Base-by-base conservation (phyloP, 257 asterid genomes). In the Solanum appendiculatum region DNA sequence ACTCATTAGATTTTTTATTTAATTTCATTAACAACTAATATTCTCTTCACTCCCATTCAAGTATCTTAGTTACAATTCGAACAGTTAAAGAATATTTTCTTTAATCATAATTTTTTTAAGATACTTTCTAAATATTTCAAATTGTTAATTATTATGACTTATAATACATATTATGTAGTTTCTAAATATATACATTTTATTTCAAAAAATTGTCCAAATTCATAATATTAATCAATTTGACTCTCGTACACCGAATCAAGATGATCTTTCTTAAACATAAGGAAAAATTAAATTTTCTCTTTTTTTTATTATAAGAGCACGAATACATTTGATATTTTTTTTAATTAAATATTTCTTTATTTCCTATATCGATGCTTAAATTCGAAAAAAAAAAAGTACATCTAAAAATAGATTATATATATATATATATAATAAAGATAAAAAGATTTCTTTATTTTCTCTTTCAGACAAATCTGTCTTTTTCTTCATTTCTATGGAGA, bases 21-120 rank as follows among this genome's bases (percentile, higher is more conserved):
- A 70, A 18, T 36, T 18, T 0, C 2, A 72, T 10, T 36, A 36
- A 36, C 20, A 34, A 21, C 2, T 34, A 73, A 16, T 70, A 70
- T 16, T 69, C 5, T 3, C 0, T 29, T 0, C 0, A 0, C 2
- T 14, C 12, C 1, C 27, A 27, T 66, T 66, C 1, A 27, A 66
- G 37, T 66, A 66, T 29, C 5, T 14, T 66, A 66, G 18, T 63
- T 63, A 11, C 33, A 25, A 11, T 25, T 63, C 7, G 0, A 12
- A 63, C 18, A 63, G 25, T 25, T 25, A 25, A 63, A 63, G 18
- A n/a, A 63, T 63, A 11, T 63, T n/a, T 63, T 63, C 4, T 2
- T 11, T 63, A 5, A 5, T 63, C 15, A 11, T n/a, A 63, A n/a
- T 27, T 66, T 64, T 64, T 5, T 0, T 1, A 66, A 46, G 18